Evolutionary conservation across 2,329 filamentous ascomycete genomes (phyloP).

Genomic region (Aspergillus alliaceus): DNA sequence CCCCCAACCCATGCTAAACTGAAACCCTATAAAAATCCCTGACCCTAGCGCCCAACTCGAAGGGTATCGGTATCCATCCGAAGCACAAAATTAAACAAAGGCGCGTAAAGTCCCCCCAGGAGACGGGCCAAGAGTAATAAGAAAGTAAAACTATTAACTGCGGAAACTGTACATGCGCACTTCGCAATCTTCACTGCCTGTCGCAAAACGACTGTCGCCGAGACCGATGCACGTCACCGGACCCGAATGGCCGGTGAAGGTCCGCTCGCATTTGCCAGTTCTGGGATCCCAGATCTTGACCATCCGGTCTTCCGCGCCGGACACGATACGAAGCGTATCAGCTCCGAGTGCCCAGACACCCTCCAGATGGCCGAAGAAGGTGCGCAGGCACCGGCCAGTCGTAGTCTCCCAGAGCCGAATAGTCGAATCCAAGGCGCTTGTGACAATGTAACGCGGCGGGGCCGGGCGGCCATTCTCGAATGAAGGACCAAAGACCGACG

Average conservation of each 20-base stretch:
- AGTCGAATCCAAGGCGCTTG: conserved; percentile 85
- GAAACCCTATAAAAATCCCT: background rate
- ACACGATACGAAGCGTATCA: conserved; percentile 83
- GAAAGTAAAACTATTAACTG: conserved; percentile 23
- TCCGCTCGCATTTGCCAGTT: conserved; percentile 87
- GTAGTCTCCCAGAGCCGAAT: conserved; percentile 90
- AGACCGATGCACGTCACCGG: conserved; percentile 92
- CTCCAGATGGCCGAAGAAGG: conserved; percentile 95
- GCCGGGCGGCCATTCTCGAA: conserved; percentile 67
- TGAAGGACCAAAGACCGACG: conserved; percentile 59
- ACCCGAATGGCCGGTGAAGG: conserved; percentile 84
- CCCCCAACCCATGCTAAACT: background rate
- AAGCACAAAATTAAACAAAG: background rate
- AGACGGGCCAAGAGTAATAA: conserved; percentile 7
- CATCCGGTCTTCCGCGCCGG: conserved; percentile 88
- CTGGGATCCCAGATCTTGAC: conserved; percentile 95
- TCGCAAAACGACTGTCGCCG: conserved; percentile 85
- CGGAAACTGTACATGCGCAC: conserved; percentile 79
- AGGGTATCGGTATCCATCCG: conserved; percentile 3
- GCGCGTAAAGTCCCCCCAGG: background rate
- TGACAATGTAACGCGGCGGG: conserved; percentile 89
- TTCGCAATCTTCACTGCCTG: conserved; percentile 90
- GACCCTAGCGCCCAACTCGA: background rate
- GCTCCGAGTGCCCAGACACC: conserved; percentile 92
- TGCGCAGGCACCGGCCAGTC: conserved; percentile 78